These are phyloP conservation scores for Fusarium mexicanum DNA, from an alignment of 2,329 filamentous ascomycete species.

Conservation along the genomic window DNA sequence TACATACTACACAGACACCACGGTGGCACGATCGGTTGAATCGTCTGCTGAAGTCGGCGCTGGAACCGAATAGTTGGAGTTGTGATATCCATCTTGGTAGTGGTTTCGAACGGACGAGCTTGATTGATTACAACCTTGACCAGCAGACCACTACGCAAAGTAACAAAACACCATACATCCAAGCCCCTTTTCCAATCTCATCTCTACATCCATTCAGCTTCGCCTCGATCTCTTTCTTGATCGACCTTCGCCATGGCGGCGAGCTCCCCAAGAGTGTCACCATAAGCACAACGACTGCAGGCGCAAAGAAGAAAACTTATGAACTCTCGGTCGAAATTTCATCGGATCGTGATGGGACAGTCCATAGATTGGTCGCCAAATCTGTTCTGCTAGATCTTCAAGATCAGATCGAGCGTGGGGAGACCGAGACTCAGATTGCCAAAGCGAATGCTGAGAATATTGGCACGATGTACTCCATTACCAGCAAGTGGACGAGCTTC, in stretches of 20 bases:
- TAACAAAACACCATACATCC: not conserved
- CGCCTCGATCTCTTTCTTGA: not conserved
- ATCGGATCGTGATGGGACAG: not conserved
- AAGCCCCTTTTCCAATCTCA: not conserved
- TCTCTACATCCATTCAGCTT: not conserved
- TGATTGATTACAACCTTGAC: rapidly evolving
- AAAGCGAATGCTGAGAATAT: not conserved
- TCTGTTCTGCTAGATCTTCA: rapidly evolving
- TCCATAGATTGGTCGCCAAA: rapidly evolving
- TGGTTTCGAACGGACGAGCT: rapidly evolving
- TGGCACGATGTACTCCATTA: not conserved
- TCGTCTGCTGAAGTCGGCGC: rapidly evolving
- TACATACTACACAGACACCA: not conserved
- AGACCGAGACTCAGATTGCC: rapidly evolving
- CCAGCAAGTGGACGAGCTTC: not conserved
- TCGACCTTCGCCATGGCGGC: rapidly evolving
- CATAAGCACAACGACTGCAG: rapidly evolving
- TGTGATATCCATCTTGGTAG: rapidly evolving
- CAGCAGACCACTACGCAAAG: rapidly evolving
- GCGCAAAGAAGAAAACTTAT: rapidly evolving
- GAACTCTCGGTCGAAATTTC: not conserved
- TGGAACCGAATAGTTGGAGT: not conserved
- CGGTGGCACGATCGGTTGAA: not conserved
- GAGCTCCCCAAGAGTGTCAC: rapidly evolving
- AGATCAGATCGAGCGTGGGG: rapidly evolving